These are phyloP conservation scores for Candida nanaspora DNA, from an alignment of 805 yeast genomes.

Conservation along the genomic window DNA sequence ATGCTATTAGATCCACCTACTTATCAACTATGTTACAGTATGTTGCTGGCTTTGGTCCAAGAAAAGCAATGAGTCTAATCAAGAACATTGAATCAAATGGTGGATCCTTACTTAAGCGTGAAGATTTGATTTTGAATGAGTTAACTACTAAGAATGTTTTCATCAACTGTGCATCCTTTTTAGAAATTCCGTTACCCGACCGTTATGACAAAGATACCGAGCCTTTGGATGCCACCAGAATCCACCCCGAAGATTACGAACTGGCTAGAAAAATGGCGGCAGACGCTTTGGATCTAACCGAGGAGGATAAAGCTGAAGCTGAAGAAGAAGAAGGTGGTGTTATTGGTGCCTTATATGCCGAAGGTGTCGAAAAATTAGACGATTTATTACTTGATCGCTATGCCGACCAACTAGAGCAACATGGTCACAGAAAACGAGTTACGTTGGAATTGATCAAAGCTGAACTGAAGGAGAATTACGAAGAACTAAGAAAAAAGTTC, in stretches of 20 bases:
- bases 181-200: conserved; percentile 63
- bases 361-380: conserved; percentile 69
- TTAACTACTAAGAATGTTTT: conserved; percentile 76
- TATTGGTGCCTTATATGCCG: conserved; percentile 62
- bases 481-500: conserved; percentile 74
- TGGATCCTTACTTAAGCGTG: conserved; percentile 56
- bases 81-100: conserved; percentile 71
- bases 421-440: conserved; percentile 66
- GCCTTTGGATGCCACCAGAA: conserved; percentile 86
- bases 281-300: conserved; percentile 93
- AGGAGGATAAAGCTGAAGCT: conserved; percentile 69
- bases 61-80: conserved; percentile 83
- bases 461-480: conserved; percentile 82
- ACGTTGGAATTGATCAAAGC: conserved; percentile 78
- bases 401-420: conserved; percentile 82
- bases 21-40: conserved; percentile 66
- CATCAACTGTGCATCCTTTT: conserved; percentile 86
- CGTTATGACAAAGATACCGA: conserved; percentile 60
- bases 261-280: conserved; percentile 96
- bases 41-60: conserved; percentile 89
- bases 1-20: conserved; percentile 72
- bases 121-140: conserved; percentile 76
- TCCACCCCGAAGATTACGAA: conserved; percentile 97
- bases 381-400: conserved; percentile 86
- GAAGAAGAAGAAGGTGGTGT: conserved; percentile 80